Conservation (phyloP, 768 basidiomycete species). For the Rhizopogon sp. region DNA sequence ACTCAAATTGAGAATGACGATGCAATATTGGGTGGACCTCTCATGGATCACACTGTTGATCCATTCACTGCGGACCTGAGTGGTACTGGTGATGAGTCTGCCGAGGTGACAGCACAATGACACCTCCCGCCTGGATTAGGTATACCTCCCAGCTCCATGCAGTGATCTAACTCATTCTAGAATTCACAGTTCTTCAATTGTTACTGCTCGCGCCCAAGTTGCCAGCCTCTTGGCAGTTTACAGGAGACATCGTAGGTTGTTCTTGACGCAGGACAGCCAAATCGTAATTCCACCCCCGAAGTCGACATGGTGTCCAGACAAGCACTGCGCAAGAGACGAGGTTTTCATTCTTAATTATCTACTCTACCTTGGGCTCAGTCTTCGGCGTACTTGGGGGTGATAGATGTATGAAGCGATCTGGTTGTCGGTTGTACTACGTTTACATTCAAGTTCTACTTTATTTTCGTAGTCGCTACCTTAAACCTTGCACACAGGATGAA, state of each 20-base stretch:
- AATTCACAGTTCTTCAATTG: not conserved
- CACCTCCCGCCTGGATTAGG: not conserved
- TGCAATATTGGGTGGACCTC: conserved; percentile 49
- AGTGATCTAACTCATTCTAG: not conserved
- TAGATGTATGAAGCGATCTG: not conserved
- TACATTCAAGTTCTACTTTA: not conserved
- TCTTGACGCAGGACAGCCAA: not conserved
- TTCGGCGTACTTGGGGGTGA: too few relatives aligned
- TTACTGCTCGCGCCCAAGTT: not conserved
- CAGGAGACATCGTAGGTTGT: not conserved
- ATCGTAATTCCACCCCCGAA: not conserved
- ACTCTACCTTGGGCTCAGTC: too few relatives aligned
- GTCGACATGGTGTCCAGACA: not conserved
- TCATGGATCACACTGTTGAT: conserved; percentile 57
- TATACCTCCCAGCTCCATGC: not conserved
- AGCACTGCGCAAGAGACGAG: not conserved
- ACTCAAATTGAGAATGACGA: conserved; percentile 52
- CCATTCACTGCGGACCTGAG: conserved; percentile 40
- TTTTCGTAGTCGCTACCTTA: not conserved
- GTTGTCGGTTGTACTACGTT: not conserved
- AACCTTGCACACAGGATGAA: not conserved
- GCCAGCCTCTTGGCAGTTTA: not conserved
- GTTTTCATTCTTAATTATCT: not conserved
- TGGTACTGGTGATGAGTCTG: not conserved
- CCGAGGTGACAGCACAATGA: not conserved